Percentiles rank a stretch among this genome's conserved stretches.
Conservation (phyloP, 805 yeast genomes). For the Martiniozyma abietophila region DNA sequence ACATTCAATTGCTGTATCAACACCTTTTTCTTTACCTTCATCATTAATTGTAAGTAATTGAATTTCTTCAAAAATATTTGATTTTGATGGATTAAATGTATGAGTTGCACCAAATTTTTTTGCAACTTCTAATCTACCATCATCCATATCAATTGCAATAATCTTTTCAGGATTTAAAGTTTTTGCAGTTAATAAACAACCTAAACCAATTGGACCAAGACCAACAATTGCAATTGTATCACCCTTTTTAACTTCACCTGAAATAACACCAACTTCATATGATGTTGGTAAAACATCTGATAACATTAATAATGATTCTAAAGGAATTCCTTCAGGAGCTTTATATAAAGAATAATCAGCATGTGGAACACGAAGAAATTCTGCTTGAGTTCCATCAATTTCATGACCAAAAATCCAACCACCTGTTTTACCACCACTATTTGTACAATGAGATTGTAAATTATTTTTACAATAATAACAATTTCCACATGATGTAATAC, state of each 20-base stretch:
- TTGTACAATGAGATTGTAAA: constrained; percentile 52
- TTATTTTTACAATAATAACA: constrained; percentile 48
- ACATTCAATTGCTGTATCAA: constrained; percentile 55
- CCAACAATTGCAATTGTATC: constrained; percentile 59
- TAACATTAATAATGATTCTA: constrained; percentile 47
- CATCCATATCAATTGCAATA: constrained; percentile 52
- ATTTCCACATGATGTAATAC: constrained; percentile 52
- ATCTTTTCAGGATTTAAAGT: constrained; percentile 44
- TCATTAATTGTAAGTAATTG: constrained; percentile 17
- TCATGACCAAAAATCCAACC: constrained; percentile 42
- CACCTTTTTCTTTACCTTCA: constrained; percentile 37
- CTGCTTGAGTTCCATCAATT: constrained; percentile 64
- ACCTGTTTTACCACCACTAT: constrained; percentile 30
- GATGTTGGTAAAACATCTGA: constrained; percentile 63
- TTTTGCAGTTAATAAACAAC: constrained; percentile 49
- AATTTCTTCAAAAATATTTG: constrained; percentile 26
- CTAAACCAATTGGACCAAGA: constrained; percentile 58
- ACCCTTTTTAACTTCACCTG: constrained; percentile 42
- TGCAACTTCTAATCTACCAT: constrained; percentile 48
- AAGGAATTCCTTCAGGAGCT: constrained; percentile 25
- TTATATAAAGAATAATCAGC: constrained; percentile 33
- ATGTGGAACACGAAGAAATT: constrained; percentile 45
- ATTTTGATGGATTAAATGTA: constrained; percentile 41
- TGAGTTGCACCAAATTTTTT: constrained; percentile 52
- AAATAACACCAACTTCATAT: constrained; percentile 54